Base-by-base conservation (phyloP, 129 eudicot genomes). In the Logfia minima region DNA sequence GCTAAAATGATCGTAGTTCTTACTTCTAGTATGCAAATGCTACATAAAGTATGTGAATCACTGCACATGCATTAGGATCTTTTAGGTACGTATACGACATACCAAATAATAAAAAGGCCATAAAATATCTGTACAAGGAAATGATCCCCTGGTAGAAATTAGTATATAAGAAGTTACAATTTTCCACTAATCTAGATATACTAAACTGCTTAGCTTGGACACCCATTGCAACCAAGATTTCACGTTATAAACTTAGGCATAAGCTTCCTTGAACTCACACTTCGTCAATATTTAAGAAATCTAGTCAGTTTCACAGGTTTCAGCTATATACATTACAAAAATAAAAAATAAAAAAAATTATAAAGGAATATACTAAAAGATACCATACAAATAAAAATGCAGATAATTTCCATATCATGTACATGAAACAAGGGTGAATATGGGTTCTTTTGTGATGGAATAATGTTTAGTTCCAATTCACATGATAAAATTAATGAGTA, bases 41-140 rank as follows among this genome's bases (percentile, higher is more conserved):
- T n/a, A 63, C 39, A 24, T 45, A 23, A 75, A n/a, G 53, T 65
- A 76, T 76, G 19, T 64, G 23, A 21, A 58, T 6, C 63, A 73
- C 67, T 73, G 34, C 68, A 74, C 68, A 59, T 74, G 77, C 68
- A 58, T 59, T 37, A 56, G 68, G 28, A 74, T 61, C 68, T 74
- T 32, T 61, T 28, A 39, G 18, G 58, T 18, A 22, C 11, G 53
- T 45, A 45, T 45, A 60, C 16, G 66, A 66, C 37, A 11, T 31
- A 59, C 56, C 68, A 72, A 32, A 37, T 74, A 37, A 22, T 5
- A 26, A 63, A 63, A 34, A 75, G 22, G 43, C 52, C 66, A 18
- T 21, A 74, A 37, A 60, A 24, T 17, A 22, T 11, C 14, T 58
- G 66, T 55, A 34, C 2, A 31, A 56, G 2, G 19, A n/a, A 26